Base-by-base conservation (phyloP, 2,329 filamentous ascomycete genomes). In the Microdochium paspali region DNA sequence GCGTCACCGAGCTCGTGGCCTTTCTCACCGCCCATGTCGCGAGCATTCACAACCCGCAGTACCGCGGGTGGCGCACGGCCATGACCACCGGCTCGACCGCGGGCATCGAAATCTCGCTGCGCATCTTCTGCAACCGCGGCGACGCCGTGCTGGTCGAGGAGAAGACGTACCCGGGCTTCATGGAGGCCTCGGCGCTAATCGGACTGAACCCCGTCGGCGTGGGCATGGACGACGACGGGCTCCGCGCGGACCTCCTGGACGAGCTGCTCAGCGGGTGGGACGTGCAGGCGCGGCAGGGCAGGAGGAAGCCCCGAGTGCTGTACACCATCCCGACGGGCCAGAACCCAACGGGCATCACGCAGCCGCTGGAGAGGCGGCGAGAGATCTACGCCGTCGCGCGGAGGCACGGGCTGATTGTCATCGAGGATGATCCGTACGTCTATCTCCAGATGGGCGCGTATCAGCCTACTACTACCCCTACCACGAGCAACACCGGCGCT, bases 401-500 rank as follows among this genome's bases (percentile, higher is more conserved):
- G 13, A 56, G 54, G 55, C 30, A 45, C 26, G 26, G 26, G 26
- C 26, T 57, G n/a, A 77, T 77, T 61, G 82, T 86, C 57, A 66
- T 85, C 50, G 83, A 86, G 64, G 83, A 86, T 56, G 83, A 86
- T 54, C 83, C 82, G 3, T 85, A 85, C 66, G 85, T 83, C 64
- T 85, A 84, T 68, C 70, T 85, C 32, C 82, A 86, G 56, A 40
- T 40, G 35, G 35, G 35, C 35, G 35, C 35, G 6, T 40, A 40
- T 12, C 6, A 15, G 20, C 5, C 15, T 18, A 13, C 7, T 28
- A 13, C 7, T 28, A n/a, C n/a, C n/a, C 18, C 31, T n/a, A 6
- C 13, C 31, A 7, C 13, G 13, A 76, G 77, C 73, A 73, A 82
- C 53, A 39, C 21, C 7, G 21, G 24, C 23, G 28, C 45, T 24